phyloP scores from a whole-genome alignment of 1,284 basidiomycete genomes.

The Apiotrichum akiyoshidainum region DNA sequence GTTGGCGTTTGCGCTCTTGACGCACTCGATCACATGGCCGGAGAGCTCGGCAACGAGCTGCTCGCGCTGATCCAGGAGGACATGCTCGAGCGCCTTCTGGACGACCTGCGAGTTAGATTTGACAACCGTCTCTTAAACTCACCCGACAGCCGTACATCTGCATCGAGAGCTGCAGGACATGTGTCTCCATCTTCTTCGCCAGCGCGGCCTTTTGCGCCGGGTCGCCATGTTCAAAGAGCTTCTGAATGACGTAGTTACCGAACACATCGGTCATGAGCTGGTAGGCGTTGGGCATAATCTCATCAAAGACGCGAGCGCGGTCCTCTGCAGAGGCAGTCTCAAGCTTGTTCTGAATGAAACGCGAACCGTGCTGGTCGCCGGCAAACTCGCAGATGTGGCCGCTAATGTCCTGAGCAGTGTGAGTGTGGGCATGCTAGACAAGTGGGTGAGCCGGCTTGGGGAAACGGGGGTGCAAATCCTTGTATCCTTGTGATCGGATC shows the following conservation, averaged over 20 bases:
- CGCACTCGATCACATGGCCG: slow-evolving; percentile 76
- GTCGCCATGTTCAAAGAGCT: slow-evolving; percentile 87
- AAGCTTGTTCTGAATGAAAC: slow-evolving; percentile 83
- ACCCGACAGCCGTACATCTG: slow-evolving; percentile 88
- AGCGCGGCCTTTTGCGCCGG: slow-evolving; percentile 70
- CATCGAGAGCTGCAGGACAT: slow-evolving; percentile 72
- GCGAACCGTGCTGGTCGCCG: slow-evolving; percentile 87
- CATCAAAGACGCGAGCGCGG: slow-evolving; percentile 78
- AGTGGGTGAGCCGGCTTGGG: no score
- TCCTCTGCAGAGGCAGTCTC: slow-evolving; percentile 73
- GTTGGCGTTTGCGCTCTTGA: slow-evolving; percentile 91
- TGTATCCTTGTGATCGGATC: no score
- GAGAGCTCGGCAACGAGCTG: slow-evolving; percentile 76
- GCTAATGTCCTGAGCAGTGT: slow-evolving; percentile 61
- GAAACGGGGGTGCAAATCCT: no score
- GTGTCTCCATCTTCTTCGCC: slow-evolving; percentile 72
- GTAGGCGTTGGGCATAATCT: slow-evolving; percentile 77
- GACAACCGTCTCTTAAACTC: slow-evolving; percentile 19
- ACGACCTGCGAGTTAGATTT: slow-evolving; percentile 28
- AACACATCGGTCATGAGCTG: slow-evolving; percentile 91
- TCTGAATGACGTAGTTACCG: slow-evolving; percentile 96
- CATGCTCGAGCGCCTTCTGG: slow-evolving; percentile 75
- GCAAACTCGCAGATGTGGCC: slow-evolving; percentile 90
- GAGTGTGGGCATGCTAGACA: background rate
- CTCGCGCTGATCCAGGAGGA: slow-evolving; percentile 72